Evolutionary conservation across 306 rosid genomes (phyloP).

Genomic region (Cucumis melo): DNA sequence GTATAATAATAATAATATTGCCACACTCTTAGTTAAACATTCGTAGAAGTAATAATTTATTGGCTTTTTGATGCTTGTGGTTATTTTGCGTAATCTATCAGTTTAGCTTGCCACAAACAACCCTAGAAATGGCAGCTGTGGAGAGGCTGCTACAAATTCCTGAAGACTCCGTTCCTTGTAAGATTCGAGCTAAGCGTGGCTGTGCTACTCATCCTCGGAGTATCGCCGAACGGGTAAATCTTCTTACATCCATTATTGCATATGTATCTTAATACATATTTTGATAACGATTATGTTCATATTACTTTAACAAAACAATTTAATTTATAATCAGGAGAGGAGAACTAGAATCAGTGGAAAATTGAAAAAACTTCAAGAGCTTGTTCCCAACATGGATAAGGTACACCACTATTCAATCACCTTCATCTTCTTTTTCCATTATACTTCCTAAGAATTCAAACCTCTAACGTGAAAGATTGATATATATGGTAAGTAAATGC

Average conservation of each 20-base stretch:
- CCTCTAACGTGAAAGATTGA: too few species aligned
- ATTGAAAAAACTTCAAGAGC: constrained; percentile 79
- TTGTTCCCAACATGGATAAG: constrained; percentile 97
- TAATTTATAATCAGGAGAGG: constrained; percentile 40
- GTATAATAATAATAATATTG: too few species aligned
- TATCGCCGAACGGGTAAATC: constrained; percentile 75
- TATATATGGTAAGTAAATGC: too few species aligned
- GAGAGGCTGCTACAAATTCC: constrained; percentile 78
- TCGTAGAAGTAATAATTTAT: too few species aligned
- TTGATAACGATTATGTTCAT: too few species aligned
- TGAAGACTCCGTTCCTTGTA: constrained; percentile 85
- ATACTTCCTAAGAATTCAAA: too few species aligned
- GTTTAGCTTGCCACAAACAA: constrained; percentile 81
- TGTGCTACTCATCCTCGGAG: constrained; percentile 98
- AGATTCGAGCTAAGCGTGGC: constrained; percentile 98
- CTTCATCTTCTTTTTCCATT: neutral
- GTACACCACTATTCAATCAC: constrained; percentile 13
- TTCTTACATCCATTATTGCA: neutral
- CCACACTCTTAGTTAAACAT: too few species aligned
- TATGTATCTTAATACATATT: neutral
- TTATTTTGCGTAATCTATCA: constrained; percentile 8
- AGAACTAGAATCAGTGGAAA: constrained; percentile 88
- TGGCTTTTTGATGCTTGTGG: too few species aligned
- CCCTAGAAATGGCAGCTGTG: constrained; percentile 63
- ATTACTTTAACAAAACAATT: neutral